Evolutionary conservation across 805 yeast species (phyloP), one percentile per base, ranked within the genome.

Genomic region (Tetrapisispora arboricola): DNA sequence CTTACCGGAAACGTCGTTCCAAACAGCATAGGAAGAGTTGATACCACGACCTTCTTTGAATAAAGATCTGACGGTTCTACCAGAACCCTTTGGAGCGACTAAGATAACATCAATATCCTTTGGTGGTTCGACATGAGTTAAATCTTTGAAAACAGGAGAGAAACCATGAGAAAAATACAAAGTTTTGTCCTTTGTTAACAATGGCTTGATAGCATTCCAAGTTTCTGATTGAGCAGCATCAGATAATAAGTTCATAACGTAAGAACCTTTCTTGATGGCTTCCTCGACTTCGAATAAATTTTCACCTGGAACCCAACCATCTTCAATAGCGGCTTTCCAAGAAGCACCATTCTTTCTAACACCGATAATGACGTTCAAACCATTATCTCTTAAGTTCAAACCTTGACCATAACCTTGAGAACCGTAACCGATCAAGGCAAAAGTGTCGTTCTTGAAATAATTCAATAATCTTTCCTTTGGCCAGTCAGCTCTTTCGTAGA

Each of bases 361-460:
- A 80, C 98, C 98, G 57, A 92, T 75, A 66, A 92, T 84, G 58
- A 90, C 98, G 68, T 90, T 90, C 64, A 92, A 70, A 70, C 98
- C 98, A 63, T 92, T 90, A 78, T 92, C 98, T 75, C 98, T 85
- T 75, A 94, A 74, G 87, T 92, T 92, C 60, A 92, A 80, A 72
- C 96, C 97, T 76, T 92, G 98, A 67, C 98, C 98, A 78, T 92
- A 90, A 77, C 98, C 98, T 75, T 92, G 98, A 54, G 98, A 90
- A 66, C 98, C 98, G 80, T 92, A 92, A 71, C 98, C 98, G 57
- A 92, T 88, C 63, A 92, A 72, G 55, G 98, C 97, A 64, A 92
- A 74, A 48, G 98, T 92, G 68, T 92, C 97, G 70, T 88, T 74
- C 79, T 92, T 90, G 87, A 92, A 92, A 78, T 88, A 92, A 62